Evolutionary conservation across 176 grass and related monocot species (phyloP), one percentile per base, ranked within the genome.

Genomic region (Themeda triandra): DNA sequence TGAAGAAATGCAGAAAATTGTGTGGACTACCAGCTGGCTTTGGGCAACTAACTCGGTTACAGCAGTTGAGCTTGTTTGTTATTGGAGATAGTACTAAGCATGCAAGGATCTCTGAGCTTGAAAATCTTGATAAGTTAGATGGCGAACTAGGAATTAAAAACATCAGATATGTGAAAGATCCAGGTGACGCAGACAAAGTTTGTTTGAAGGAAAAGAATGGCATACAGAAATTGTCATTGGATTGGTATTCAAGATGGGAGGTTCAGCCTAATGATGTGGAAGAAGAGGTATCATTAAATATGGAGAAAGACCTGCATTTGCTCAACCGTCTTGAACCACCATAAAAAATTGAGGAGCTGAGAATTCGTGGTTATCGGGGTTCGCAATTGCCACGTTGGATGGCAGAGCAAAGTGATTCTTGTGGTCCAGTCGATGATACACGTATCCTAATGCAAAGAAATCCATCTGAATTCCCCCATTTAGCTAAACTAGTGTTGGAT

Each of bases 41-140:
- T 24, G 79, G 79, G 35, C 44, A 39, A 5, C 44, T 82, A 7
- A 69, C 63, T 23, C 14, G 49, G 21, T 53, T 82, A 46, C 40
- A 51, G 8, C 7, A 70, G 8, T 31, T 82, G 63, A 9, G 68
- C 9, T 51, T 82, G 31, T 82, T 83, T 73, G 66, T 70, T 73
- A 30, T 83, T 3, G 80, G 53, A 54, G 53, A 28, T 12, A 33
- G 39, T 58, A 5, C n/a, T 18, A 51, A 70, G 27, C 25, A 83
- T 32, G 80, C 80, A 71, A 71, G n/a, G 56, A 32, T 83, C n/a
- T 83, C 66, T 58, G 80, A 83, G 45, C 29, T 83, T 73, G 66
- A 3, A 59, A 73, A 59, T 59, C 44, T 83, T 69, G 66, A 73
- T 72, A 69, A 58, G n/a, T 25, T 73, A 29, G n/a, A 11, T 56